phyloP scores from a whole-genome alignment of 164 flowering plant species.

The Stephania yunnanensis region DNA sequence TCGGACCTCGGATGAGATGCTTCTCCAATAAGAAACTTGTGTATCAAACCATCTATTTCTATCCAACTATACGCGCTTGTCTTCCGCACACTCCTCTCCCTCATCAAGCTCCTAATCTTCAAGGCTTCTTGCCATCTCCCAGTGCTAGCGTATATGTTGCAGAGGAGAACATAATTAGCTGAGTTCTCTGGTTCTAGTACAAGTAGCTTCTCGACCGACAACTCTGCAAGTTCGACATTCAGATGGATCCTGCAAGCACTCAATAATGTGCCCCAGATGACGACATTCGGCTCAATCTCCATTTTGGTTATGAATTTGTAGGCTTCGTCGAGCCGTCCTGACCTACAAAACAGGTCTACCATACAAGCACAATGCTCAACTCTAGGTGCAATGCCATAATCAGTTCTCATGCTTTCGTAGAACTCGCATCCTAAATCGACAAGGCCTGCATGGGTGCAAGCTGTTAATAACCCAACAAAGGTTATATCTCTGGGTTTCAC shows the following conservation, averaged over 20 bases:
- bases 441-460: constrained; percentile 46
- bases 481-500: constrained; percentile 40
- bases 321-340: constrained; percentile 36
- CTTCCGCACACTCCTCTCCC: constrained; percentile 32
- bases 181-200: constrained; percentile 46
- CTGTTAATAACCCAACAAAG: constrained; percentile 40
- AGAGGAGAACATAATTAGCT: constrained; percentile 41
- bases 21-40: constrained; percentile 39
- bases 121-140: constrained; percentile 46
- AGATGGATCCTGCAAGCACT: constrained; percentile 36
- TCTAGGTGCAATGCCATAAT: constrained; percentile 28
- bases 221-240: constrained; percentile 38
- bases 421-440: constrained; percentile 32
- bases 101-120: constrained; percentile 31
- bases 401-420: constrained; percentile 31
- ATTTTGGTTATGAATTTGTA: constrained; percentile 32
- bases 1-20: constrained; percentile 28
- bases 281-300: constrained; percentile 41
- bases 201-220: constrained; percentile 24
- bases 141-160: constrained; percentile 31
- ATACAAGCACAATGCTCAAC: constrained; percentile 45
- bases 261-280: constrained; percentile 45
- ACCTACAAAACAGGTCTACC: constrained; percentile 42
- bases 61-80: constrained; percentile 48
- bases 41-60: constrained; percentile 33